Evolutionary conservation across 306 rosid species (phyloP).

Genomic region (Quercus glauca): DNA sequence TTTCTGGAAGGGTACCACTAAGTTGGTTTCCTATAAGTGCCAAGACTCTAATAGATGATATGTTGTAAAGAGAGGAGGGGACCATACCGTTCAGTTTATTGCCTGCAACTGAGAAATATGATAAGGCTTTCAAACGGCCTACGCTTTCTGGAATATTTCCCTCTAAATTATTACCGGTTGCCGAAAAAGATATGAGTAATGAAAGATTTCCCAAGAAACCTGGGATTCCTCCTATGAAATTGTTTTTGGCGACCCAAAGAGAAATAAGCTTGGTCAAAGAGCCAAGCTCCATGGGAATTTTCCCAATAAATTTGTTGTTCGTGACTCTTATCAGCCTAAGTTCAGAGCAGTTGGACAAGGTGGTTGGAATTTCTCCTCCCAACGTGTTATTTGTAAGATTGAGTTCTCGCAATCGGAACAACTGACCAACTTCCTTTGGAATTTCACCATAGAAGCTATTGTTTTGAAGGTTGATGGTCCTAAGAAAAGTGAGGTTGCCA

Average conservation of each 20-base stretch:
- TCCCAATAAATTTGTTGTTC: neutral
- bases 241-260: fast-evolving
- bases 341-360: slow-evolving; percentile 1
- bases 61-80: slow-evolving; percentile 25
- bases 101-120: fast-evolving
- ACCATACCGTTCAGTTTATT: slow-evolving; percentile 19
- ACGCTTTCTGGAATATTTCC: slow-evolving; percentile 17
- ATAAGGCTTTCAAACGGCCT: neutral
- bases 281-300: slow-evolving; percentile 11
- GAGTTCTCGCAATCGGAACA: neutral
- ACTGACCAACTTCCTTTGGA: neutral
- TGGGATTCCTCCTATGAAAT: slow-evolving; percentile 16
- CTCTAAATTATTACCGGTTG: neutral
- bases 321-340: neutral
- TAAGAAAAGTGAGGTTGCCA: too few relatives aligned
- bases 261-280: neutral
- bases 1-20: neutral
- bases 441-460: neutral
- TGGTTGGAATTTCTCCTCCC: slow-evolving; percentile 4
- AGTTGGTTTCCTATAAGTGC: fast-evolving
- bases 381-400: neutral
- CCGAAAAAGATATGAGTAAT: neutral
- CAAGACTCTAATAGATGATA: neutral
- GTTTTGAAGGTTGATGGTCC: too few relatives aligned
- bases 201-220: slow-evolving; percentile 16